Base-by-base conservation (phyloP, 192 early-diverging fungal species). In the Phlyctochytrium planicorne region DNA sequence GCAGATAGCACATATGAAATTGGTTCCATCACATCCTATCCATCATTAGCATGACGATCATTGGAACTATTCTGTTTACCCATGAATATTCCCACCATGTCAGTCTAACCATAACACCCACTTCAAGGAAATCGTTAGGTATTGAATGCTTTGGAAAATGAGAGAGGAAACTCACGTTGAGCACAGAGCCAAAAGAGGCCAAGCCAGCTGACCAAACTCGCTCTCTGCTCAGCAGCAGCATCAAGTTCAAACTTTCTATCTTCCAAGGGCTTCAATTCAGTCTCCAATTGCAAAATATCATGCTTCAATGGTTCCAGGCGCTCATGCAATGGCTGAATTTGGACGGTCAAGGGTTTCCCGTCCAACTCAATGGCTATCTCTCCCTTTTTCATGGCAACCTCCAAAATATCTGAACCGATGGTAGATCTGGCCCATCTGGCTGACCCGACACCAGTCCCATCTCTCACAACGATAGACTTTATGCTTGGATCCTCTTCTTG, bases 331-430 rank as follows among this genome's bases (percentile, higher is more conserved):
- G 10, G 10, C 40, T 47, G 40, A 47, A 47, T 47, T 47, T 47
- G 40, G 6, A 47, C 40, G 40, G 40, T 6, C 40, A 47, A 6
- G 10, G 20, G 10, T 6, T 20, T 47, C 20, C 40, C 40, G 20
- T 47, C 20, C 40, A 47, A 20, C 6, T 47, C 40, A 6, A 47
- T 14, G 20, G 40, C 40, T 20, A 47, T 47, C 40, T 47, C 40
- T 47, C 40, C 40, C 6, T 47, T 47, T 47, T 47, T 47, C 40
- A 47, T 47, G 40, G 40, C 40, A 47, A 47, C 40, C 20, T 47
- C 40, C 40, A 47, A 20, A 14, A 47, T 47, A 20, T 47, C 40
- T 20, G 40, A 47, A 47, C 40, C 40, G 20, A 20, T 47, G 6
- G 40, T 47, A 20, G 40, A 47, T 47, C 40, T 6, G 6, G 40